phyloP scores from a whole-genome alignment of 108 stramenopile genomes.

The Nitzschia sp. region DNA sequence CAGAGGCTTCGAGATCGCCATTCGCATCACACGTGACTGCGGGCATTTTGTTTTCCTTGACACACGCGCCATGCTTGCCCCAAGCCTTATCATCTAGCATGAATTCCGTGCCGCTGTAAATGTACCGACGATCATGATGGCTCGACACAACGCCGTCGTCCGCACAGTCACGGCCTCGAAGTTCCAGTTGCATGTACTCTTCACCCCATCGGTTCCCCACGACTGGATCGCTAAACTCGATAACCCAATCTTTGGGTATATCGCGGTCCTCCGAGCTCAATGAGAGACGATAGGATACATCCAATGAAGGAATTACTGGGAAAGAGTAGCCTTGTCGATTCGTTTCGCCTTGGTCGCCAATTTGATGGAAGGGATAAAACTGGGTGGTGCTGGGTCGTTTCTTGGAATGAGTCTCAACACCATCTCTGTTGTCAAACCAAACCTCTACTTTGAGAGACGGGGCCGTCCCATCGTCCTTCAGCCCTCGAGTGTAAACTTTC shows the following conservation, averaged over 20 bases:
- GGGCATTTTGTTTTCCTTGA: slow-evolving; percentile 20
- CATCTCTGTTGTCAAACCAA: slow-evolving; percentile 41
- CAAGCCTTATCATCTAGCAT: slow-evolving; percentile 16
- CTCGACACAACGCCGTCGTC: slow-evolving; percentile 45
- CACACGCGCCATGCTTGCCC: slow-evolving; percentile 48
- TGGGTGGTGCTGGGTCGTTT: slow-evolving; percentile 19
- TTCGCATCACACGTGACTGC: slow-evolving; percentile 11
- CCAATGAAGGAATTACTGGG: slow-evolving; percentile 36
- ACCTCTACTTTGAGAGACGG: slow-evolving; percentile 45
- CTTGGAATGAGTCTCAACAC: slow-evolving; percentile 1
- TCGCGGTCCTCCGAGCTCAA: slow-evolving; percentile 29
- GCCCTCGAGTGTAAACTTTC: slow-evolving; percentile 43
- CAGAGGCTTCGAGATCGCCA: slow-evolving; percentile 30
- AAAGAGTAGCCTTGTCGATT: slow-evolving; percentile 53
- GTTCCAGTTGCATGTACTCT: slow-evolving; percentile 40
- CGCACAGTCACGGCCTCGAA: slow-evolving; percentile 44
- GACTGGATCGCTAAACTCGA: slow-evolving; percentile 62
- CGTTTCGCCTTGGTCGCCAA: slow-evolving; percentile 9
- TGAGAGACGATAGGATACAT: slow-evolving; percentile 46
- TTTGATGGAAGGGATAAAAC: slow-evolving; percentile 43
- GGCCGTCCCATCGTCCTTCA: slow-evolving; percentile 20
- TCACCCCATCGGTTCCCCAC: slow-evolving; percentile 52
- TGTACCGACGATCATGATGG: slow-evolving; percentile 55
- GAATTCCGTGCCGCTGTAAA: slow-evolving; percentile 48
- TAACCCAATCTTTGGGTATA: slow-evolving; percentile 55